Base-by-base conservation (phyloP, 139 green algal genomes). In the Chlorella sp. region DNA sequence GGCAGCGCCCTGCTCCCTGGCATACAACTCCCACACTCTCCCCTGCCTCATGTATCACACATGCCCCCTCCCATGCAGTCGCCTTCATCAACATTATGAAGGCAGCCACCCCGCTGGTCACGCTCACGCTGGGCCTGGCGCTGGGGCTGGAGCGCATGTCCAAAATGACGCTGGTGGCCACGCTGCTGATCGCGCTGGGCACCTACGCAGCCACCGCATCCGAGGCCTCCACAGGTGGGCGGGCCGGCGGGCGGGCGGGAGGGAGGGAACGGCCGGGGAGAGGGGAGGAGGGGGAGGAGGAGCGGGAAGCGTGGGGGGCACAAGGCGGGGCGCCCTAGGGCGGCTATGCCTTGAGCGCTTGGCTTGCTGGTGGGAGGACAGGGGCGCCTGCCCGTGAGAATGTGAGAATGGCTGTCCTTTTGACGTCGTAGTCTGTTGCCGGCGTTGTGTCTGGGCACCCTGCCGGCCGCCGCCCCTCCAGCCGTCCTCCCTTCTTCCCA, bases 51-150 rank as follows among this genome's bases (percentile, higher is more conserved):
- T 34, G 3, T 48, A 40, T 40, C 36, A 40, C 40, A 9, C 36
- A 36, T 57, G 7, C 36, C 36, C 34, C 18, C 60, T 22, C 9
- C 7, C 9, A 9, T 75, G 73, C 87, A 90, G 83, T 94, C 26
- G 81, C 92, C 18, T 94, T 93, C 75, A 91, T 94, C 42, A 92
- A 92, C 78, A 94, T 94, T 48, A 53, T 94, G 22, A 94, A 94
- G 61, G 91, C 92, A 0, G 36, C 93, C n/a, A 94, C 92, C 34
- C 92, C 92, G 4, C 40, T 89, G 57, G 89, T 92, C 30, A 94
- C 92, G 16, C 48, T 94, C 36, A 75, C 91, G 16, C 39, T 93
- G 18, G 83, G 77, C 39, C 57, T 90, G 73, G 71, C 77, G 16
- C 48, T 90, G 71, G 79, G 91, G 21, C 53, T 89, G 68, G 91